phyloP scores from a whole-genome alignment of 176 grass and related monocot genomes.

The Coix lacrymajobi region DNA sequence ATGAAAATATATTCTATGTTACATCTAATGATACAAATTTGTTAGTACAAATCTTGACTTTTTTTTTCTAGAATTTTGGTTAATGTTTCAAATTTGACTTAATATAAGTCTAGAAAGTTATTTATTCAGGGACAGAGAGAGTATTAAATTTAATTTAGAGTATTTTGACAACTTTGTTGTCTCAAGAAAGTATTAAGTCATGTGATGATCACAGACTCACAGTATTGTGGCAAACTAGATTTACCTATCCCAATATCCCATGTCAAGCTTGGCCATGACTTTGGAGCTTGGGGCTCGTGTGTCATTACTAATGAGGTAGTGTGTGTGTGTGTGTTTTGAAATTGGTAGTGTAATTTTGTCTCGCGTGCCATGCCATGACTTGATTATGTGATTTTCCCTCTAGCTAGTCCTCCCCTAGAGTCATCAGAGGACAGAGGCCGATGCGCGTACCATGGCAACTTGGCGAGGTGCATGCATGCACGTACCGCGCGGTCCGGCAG shows the following conservation, averaged over 20 bases:
- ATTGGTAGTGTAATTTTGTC: background rate
- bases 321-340: too few species aligned
- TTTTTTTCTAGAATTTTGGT: too few species aligned
- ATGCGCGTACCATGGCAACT: background rate
- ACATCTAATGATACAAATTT: too few species aligned
- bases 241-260: background rate
- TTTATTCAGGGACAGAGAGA: too few species aligned
- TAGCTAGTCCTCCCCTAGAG: background rate
- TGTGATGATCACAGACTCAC: background rate
- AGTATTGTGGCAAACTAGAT: background rate
- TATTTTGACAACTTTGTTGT: background rate
- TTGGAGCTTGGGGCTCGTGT: background rate
- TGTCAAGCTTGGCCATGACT: background rate
- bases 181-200: background rate
- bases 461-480: background rate
- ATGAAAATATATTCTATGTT: too few species aligned
- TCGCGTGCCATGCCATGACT: background rate
- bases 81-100: too few species aligned
- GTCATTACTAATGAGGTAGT: too few species aligned
- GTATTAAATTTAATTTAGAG: background rate
- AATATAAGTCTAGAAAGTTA: too few species aligned
- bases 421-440: background rate
- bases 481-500: background rate
- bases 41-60: too few species aligned
- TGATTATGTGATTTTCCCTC: background rate